Evolutionary conservation across 129 eudicot genomes (phyloP), one percentile per base, ranked within the genome.

Genomic region (Glebionis coronaria): DNA sequence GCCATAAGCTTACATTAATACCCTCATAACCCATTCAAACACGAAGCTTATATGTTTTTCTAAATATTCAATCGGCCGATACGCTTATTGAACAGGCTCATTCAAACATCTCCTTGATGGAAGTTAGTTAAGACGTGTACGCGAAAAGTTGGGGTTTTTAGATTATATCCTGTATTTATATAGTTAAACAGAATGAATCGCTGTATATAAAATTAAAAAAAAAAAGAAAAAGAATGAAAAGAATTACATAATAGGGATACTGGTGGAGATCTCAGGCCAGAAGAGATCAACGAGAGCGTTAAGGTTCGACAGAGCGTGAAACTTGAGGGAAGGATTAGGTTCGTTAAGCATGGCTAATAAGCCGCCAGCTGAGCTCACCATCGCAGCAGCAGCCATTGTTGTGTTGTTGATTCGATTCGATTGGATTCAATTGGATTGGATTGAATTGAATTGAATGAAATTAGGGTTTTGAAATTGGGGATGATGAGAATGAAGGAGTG

Each of bases 221-320:
- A 18, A 56, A 25, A 7, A 13, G 12, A 23, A 4, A 40, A 1
- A 42, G 2, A 12, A 40, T 23, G n/a, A n/a, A n/a, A n/a, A 23
- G 25, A 10, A 51, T 44, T 67, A 82, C 98, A 93, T 86, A 18
- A 77, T 81, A 0, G 96, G 91, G 4, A 93, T 89, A 59, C 92
- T 84, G 9, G 95, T 84, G 4, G 98, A 93, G 86, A 88, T 93
- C 95, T 93, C 98, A 0, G 95, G 98, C 98, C 98, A 93, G 63
- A 86, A 89, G 74, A 68, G 68, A 63, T 93, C 84, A 40, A 85
- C 97, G 5, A 76, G 79, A 13, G 95, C 68, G 72, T 88, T 88
- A 15, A 93, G 92, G 73, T 84, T 84, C 9, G 87, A 68, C 0
- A 93, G 86, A 9, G 98, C 98, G 61, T 89, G 97, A n/a, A 80